Percentiles rank a stretch among this genome's conserved stretches.
These are phyloP conservation scores for Fusarium pseudoanthophilum DNA, from an alignment of 2,329 filamentous ascomycete species.

Conservation along the genomic window DNA sequence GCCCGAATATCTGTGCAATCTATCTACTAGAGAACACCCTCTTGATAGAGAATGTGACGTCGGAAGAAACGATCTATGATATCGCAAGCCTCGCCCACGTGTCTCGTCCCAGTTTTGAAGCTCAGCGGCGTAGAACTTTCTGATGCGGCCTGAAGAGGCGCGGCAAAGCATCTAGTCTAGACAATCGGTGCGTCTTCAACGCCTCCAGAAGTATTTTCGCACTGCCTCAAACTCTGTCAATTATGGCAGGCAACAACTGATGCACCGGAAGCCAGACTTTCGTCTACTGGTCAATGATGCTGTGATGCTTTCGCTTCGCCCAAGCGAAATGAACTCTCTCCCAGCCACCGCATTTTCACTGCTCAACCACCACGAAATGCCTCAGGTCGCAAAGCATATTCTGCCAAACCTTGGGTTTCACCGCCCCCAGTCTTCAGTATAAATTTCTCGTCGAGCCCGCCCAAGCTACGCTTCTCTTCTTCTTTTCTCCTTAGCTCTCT, in stretches of 20 bases:
- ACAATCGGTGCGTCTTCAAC: not conserved
- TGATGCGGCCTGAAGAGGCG: not conserved
- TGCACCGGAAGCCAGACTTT: not conserved
- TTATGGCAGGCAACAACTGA: not conserved
- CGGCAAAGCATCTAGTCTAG: too few species aligned
- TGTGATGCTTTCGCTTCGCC: not conserved
- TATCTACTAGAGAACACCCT: too few species aligned
- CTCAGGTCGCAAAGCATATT: not conserved
- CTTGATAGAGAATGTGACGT: not conserved
- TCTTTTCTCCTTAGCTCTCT: conserved; percentile 30
- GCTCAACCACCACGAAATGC: not conserved
- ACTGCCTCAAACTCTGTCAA: not conserved
- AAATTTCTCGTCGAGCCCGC: not conserved
- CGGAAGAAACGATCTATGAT: not conserved
- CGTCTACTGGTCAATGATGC: not conserved
- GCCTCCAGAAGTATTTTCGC: not conserved
- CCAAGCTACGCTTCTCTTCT: conserved; percentile 5
- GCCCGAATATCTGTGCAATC: too few species aligned
- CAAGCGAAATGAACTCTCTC: conserved; percentile 11
- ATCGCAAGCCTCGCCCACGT: not conserved
- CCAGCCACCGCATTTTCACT: conserved; percentile 18
- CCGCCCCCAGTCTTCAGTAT: conserved; percentile 6
- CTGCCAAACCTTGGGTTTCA: conserved; percentile 1
- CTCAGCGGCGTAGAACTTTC: not conserved
- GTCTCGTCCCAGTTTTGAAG: not conserved